Evolutionary conservation across 805 yeast genomes (phyloP), one percentile per base, ranked within the genome.

Genomic region (Blastobotrys parvus): DNA sequence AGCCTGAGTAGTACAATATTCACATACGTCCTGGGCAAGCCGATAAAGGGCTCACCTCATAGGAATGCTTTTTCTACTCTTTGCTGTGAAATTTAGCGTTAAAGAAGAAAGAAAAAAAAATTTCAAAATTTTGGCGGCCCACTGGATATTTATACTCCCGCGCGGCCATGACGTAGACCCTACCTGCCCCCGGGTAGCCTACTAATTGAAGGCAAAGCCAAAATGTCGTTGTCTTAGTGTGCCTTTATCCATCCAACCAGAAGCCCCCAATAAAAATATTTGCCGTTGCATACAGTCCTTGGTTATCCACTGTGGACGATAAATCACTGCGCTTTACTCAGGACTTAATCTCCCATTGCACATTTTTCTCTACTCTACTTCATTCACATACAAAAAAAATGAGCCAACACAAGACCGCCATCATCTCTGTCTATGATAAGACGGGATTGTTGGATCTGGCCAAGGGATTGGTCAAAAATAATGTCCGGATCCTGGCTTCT

Each of bases 401-500:
- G 35, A 15, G 19, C 16, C 18, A 13, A 32, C 16, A 68, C 68
- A 82, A 83, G 67, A 92, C 96, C 49, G 98, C 98, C 38, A 92
- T 92, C 60, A 72, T 92, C 54, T 90, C 97, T 19, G 98, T 92
- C 50, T 89, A 92, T 69, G 95, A 92, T 71, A 92, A 92, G 68
- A 92, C 98, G 45, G 98, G 98, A 35, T 72, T 92, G 52, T 70
- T 92, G 57, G 98, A 92, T 65, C 75, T 92, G 53, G 97, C 97
- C 55, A 92, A 92, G 70, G 98, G 98, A 38, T 77, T 92, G 46
- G 82, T 77, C 49, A 82, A 82, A 56, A 83, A 87, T 67, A 77
- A 87, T 51, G 96, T 92, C 53, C 80, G 97, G 58, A 79, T 92
- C 51, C 74, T 92, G 46, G 98, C 97, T 41, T 86, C 96, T 33